Percentiles rank a stretch among this genome's conserved stretches.
Evolutionary conservation across 495 filamentous ascomycete genomes (phyloP).

Genomic region (Talaromyces stipitatus): DNA sequence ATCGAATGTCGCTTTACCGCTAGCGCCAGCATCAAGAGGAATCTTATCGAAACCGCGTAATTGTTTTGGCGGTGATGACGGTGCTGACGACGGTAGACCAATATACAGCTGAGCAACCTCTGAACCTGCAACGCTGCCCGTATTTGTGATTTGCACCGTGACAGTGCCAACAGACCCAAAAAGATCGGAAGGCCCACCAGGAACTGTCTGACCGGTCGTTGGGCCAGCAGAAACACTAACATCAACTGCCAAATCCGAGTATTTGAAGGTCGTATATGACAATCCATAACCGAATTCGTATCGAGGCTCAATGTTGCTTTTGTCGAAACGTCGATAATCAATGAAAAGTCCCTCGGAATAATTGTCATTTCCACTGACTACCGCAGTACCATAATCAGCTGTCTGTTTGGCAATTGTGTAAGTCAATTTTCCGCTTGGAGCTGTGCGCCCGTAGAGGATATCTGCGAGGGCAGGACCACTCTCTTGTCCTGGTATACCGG

Average conservation of each 20-base stretch:
- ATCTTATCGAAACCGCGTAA: slow-evolving; percentile 60
- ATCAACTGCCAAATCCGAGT: slow-evolving; percentile 33
- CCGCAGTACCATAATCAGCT: slow-evolving; percentile 48
- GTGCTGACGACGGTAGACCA: slow-evolving; percentile 34
- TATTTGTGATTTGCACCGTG: slow-evolving; percentile 41
- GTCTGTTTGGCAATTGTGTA: slow-evolving; percentile 68
- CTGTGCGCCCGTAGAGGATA: slow-evolving; percentile 65
- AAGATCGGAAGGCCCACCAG: slow-evolving; percentile 51
- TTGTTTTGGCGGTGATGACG: slow-evolving; percentile 17
- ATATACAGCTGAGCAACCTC: slow-evolving; percentile 64
- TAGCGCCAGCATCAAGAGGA: slow-evolving; percentile 28
- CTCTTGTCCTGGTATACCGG: slow-evolving; percentile 74
- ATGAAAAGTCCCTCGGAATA: slow-evolving; percentile 59
- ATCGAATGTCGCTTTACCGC: slow-evolving; percentile 40
- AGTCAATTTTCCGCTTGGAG: slow-evolving; percentile 74
- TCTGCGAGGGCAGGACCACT: slow-evolving; percentile 68
- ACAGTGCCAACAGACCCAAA: slow-evolving; percentile 48
- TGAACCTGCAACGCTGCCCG: slow-evolving; percentile 40
- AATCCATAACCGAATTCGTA: slow-evolving; percentile 66
- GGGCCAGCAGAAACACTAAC: slow-evolving; percentile 20
- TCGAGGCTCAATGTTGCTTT: slow-evolving; percentile 46
- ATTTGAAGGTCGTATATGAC: slow-evolving; percentile 57
- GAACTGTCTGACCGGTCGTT: slow-evolving; percentile 28
- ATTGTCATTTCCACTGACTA: slow-evolving; percentile 15
- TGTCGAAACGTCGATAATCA: slow-evolving; percentile 64